phyloP scores from a whole-genome alignment of 768 basidiomycete species.

The Serpula lacrymans region DNA sequence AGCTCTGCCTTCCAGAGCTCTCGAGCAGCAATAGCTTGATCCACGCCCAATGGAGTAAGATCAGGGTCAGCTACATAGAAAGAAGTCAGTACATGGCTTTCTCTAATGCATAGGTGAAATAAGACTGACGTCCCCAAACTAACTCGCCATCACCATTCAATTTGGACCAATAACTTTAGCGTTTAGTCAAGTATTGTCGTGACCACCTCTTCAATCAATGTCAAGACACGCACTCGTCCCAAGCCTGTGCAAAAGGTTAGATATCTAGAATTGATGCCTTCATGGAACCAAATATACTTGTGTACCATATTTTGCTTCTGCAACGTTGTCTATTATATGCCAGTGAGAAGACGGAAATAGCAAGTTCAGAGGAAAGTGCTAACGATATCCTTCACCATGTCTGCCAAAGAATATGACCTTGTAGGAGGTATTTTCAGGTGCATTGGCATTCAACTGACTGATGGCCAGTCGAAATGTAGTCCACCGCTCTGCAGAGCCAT shows the following conservation, averaged over 20 bases:
- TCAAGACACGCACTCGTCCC: conserved; percentile 51
- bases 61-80: conserved; percentile 54
- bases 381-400: conserved; percentile 75
- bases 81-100: conserved; percentile 1
- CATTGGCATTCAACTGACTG: conserved; percentile 41
- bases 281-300: too few species aligned
- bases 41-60: conserved; percentile 54
- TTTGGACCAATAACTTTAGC: conserved; percentile 56
- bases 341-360: not conserved
- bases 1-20: conserved; percentile 49
- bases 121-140: conserved; percentile 67
- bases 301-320: conserved; percentile 50
- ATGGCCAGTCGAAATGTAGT: conserved; percentile 38
- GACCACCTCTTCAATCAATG: not conserved
- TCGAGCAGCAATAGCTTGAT: conserved; percentile 49
- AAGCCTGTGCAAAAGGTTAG: conserved; percentile 33
- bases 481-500: conserved; percentile 50
- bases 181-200: not conserved
- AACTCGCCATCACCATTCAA: conserved; percentile 62
- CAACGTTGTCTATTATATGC: conserved; percentile 49
- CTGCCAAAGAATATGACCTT: conserved; percentile 66
- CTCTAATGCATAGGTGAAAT: not conserved
- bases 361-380: conserved; percentile 21
- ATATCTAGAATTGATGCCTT: not conserved
- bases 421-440: conserved; percentile 39